A percentile compares a stretch with the other conserved stretches of the same genome.
Evolutionary conservation across 352 stramenopile species (phyloP).

Genomic region (Globisporangium heterothallicum): DNA sequence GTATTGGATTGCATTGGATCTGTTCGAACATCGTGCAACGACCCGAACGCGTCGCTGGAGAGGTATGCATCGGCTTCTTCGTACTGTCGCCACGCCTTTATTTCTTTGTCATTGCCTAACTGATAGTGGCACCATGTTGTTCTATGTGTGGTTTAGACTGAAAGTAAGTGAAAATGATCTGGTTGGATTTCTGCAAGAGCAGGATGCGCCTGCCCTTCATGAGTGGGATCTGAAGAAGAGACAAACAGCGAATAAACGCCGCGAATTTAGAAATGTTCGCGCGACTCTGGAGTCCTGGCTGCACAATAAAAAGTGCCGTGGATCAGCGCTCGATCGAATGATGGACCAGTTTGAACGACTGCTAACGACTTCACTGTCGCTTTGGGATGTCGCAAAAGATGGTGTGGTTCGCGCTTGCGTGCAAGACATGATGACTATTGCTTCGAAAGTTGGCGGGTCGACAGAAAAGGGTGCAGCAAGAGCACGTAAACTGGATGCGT

Average conservation of each 20-base stretch:
- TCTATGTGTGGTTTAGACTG: not conserved
- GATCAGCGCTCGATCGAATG: not conserved
- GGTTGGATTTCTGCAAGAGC: not conserved
- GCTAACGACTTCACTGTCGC: not conserved
- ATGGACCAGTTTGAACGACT: not conserved
- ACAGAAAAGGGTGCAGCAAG: not conserved
- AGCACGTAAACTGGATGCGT: not conserved
- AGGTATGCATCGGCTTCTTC: not conserved
- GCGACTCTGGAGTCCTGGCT: not conserved
- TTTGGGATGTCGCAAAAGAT: not conserved
- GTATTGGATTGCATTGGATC: not conserved
- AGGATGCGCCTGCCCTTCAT: not conserved
- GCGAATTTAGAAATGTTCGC: not conserved
- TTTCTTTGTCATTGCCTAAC: not conserved
- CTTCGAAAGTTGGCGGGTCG: not conserved
- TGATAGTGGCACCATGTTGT: too few species aligned
- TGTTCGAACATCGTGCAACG: not conserved
- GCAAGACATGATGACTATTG: not conserved
- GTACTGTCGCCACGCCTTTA: not conserved
- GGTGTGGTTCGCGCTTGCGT: not conserved
- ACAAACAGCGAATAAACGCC: not conserved
- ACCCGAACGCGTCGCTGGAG: not conserved
- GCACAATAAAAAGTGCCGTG: not conserved
- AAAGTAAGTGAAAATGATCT: not conserved
- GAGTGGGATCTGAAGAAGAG: not conserved